Evolutionary conservation across 2,329 filamentous ascomycete genomes (phyloP), one percentile per base, ranked within the genome.

Genomic region (Hymenoscyphus occultus): DNA sequence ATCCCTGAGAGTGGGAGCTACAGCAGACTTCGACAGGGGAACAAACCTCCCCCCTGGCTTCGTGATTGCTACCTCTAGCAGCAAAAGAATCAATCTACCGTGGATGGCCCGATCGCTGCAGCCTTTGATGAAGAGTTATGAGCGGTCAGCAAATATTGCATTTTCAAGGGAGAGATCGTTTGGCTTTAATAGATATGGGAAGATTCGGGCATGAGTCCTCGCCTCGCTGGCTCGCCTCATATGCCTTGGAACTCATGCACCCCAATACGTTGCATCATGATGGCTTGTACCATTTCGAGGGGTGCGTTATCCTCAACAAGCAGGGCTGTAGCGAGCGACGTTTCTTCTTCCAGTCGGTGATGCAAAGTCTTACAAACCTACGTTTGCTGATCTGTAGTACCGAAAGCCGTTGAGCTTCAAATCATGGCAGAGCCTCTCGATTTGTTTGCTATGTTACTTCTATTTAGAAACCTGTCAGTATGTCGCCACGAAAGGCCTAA

Each of bases 381-480:
- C 64, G 67, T 72, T 69, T 70, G 68, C 59, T 68, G 63, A 28
- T 57, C 59, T 59, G 69, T 72, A 67, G 62, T 60, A 71, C 69
- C 61, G 67, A 66, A 35, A 45, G 45, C 68, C 64, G 66, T 72
- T 72, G 51, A 61, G 32, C 48, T 31, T 54, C 48, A 54, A 54
- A 28, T 54, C 48, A 54, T 54, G 48, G 32, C 22, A 56, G 64
- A 65, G 63, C 61, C 65, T 71, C 68, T 66, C 64, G 48, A 40
- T 51, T 65, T 74, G 71, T 73, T 74, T 73, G 69, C 67, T 68
- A 71, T 63, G 62, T 63, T 68, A 64, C 61, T 68, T 14, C 63
- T 62, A 59, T 45, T 48, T 40, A 56, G 63, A 70, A 67, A 68
- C 66, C 67, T 74, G 71, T 72, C 71, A 71, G 67, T 67, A 60